These are phyloP conservation scores for Penicillium olsonii DNA, from an alignment of 2,329 filamentous ascomycete genomes.

Conservation along the genomic window DNA sequence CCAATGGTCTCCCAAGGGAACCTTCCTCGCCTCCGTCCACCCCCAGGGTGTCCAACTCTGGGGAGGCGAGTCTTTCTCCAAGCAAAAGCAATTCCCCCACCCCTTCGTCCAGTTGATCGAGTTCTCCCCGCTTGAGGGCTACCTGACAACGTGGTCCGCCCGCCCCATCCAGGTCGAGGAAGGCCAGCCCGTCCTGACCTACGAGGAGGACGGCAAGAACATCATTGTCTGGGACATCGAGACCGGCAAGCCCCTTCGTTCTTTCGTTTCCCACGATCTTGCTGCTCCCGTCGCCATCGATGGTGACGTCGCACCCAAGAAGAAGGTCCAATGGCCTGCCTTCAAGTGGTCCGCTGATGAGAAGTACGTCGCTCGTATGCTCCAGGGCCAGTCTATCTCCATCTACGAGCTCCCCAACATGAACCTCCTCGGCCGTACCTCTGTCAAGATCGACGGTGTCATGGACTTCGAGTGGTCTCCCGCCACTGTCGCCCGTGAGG, in stretches of 20 bases:
- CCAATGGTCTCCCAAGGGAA: conserved; percentile 95
- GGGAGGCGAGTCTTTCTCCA: conserved; percentile 86
- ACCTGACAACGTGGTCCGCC: conserved; percentile 95
- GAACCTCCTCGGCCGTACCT: conserved; percentile 85
- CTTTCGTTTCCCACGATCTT: conserved; percentile 86
- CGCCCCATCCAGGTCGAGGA: conserved; percentile 90
- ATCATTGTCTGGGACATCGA: conserved; percentile 98
- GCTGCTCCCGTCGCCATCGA: conserved; percentile 57
- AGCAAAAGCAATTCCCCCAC: conserved; percentile 91
- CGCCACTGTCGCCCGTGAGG: conserved; percentile 75
- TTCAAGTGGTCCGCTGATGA: conserved; percentile 99
- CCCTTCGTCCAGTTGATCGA: conserved; percentile 94
- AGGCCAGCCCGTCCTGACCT: conserved; percentile 76
- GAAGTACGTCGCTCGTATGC: conserved; percentile 93
- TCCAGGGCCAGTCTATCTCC: conserved; percentile 82
- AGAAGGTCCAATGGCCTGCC: conserved; percentile 95
- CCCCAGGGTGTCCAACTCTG: conserved; percentile 95
- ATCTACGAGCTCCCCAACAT: conserved; percentile 88
- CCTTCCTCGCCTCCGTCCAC: conserved; percentile 92
- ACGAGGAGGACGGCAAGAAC: conserved; percentile 98
- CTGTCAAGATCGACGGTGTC: conserved; percentile 94
- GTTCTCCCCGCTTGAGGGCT: conserved; percentile 91
- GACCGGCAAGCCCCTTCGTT: conserved; percentile 84
- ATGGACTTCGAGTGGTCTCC: conserved; percentile 99
- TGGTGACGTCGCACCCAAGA: conserved; percentile 70